These are phyloP conservation scores for Pythium dissotocum DNA, from an alignment of 352 stramenopile species.

Conservation along the genomic window DNA sequence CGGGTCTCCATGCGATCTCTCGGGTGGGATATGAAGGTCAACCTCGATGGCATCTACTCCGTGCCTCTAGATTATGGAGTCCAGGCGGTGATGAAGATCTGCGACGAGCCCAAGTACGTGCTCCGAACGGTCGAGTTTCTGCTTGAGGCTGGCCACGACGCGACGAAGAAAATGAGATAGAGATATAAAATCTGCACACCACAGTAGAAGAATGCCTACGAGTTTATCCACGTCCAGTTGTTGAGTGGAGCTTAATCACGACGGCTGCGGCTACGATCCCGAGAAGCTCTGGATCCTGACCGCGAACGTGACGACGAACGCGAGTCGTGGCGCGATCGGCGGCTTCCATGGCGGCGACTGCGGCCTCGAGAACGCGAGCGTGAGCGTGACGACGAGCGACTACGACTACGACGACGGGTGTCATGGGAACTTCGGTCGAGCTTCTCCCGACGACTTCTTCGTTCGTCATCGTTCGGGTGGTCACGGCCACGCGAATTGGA, in stretches of 20 bases:
- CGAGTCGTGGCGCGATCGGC: constrained; percentile 37
- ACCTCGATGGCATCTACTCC: constrained; percentile 86
- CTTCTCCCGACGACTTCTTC: background rate
- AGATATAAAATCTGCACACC: constrained; percentile 13
- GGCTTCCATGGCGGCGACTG: constrained; percentile 1
- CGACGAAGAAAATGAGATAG: constrained; percentile 23
- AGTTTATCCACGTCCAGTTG: background rate
- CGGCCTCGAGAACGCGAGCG: constrained; percentile 33
- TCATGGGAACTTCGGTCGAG: background rate
- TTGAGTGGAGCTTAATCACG: background rate
- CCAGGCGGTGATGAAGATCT: constrained; percentile 89
- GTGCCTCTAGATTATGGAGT: constrained; percentile 89
- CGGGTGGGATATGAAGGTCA: constrained; percentile 90
- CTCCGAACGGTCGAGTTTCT: constrained; percentile 83
- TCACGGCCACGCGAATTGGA: background rate
- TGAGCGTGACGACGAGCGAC: constrained; percentile 28
- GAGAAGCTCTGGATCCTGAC: constrained; percentile 29
- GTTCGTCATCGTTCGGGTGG: background rate
- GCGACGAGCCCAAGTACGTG: constrained; percentile 85
- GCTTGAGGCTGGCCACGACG: constrained; percentile 12
- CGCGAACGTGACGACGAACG: constrained; percentile 29
- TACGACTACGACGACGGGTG: background rate
- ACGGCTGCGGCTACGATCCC: constrained; percentile 4
- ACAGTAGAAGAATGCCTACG: constrained; percentile 5
- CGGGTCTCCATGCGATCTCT: constrained; percentile 88